A percentile compares a stretch with the other conserved stretches of the same genome.
phyloP scores from a whole-genome alignment of 2,329 filamentous ascomycete genomes.

The Cladosporium sphaerospermum region DNA sequence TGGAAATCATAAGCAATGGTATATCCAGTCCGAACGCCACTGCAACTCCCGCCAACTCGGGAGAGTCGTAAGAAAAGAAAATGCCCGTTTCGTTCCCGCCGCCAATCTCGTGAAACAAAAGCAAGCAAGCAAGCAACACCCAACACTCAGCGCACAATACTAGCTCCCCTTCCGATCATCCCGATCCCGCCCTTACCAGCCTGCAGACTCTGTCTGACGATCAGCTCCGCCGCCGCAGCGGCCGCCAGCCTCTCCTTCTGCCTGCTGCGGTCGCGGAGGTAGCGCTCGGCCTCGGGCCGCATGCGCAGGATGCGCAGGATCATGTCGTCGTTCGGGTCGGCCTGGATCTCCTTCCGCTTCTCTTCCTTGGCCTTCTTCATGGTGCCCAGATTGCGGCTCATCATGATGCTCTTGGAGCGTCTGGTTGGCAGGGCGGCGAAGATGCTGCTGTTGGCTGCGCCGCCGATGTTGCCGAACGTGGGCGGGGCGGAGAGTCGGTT shows the following conservation, averaged over 20 bases:
- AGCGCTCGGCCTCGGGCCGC: conserved; percentile 81
- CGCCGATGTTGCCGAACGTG: conserved; percentile 17
- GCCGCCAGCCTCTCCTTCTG: conserved; percentile 92
- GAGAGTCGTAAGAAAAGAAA: no score
- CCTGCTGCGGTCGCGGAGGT: conserved; percentile 82
- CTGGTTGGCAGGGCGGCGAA: conserved; percentile 56
- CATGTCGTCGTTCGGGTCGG: conserved; percentile 96
- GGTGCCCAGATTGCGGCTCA: conserved; percentile 86
- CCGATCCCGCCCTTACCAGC: conserved; percentile 28
- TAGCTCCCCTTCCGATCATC: conserved; percentile 11
- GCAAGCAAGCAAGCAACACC: no score
- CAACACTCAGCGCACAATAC: conserved; percentile 9
- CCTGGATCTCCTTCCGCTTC: conserved; percentile 89
- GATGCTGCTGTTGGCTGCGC: conserved; percentile 41
- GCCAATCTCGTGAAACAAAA: no score
- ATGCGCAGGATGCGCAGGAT: conserved; percentile 91
- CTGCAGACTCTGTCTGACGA: conserved; percentile 84
- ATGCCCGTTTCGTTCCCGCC: no score
- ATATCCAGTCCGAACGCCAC: background rate
- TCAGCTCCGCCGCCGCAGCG: conserved; percentile 83
- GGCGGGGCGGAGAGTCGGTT: conserved; percentile 67
- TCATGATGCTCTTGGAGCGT: conserved; percentile 65
- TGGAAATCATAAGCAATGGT: background rate
- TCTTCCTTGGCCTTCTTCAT: conserved; percentile 96
- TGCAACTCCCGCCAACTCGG: background rate